Percentiles rank a stretch among this genome's conserved stretches.
phyloP scores from a whole-genome alignment of 441 rosid genomes.

The Bruguiera hainesii region DNA sequence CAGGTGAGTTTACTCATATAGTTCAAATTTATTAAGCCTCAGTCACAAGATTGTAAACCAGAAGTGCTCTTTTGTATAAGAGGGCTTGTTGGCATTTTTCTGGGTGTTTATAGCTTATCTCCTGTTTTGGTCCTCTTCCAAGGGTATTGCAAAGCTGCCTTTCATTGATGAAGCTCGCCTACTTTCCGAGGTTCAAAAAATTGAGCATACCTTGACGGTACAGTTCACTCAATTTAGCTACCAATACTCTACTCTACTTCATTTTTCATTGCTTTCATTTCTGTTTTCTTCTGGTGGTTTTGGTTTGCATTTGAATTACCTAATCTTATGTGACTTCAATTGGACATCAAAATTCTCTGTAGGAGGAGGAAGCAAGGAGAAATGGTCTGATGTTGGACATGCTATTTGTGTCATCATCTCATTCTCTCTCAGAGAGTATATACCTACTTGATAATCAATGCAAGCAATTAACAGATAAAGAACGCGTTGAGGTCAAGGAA shows the following conservation, averaged over 20 bases:
- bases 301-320: neutral
- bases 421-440: slow-evolving; percentile 70
- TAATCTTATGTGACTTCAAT: slow-evolving; percentile 2
- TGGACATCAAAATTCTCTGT: slow-evolving; percentile 18
- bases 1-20: slow-evolving; percentile 50
- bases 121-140: slow-evolving; percentile 18
- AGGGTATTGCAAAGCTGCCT: slow-evolving; percentile 94
- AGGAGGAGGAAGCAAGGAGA: slow-evolving; percentile 85
- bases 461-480: slow-evolving; percentile 44
- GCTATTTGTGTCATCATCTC: slow-evolving; percentile 73
- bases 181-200: slow-evolving; percentile 59
- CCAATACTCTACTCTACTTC: neutral
- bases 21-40: slow-evolving; percentile 14
- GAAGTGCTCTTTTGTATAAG: slow-evolving; percentile 6
- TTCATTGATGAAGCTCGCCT: slow-evolving; percentile 89
- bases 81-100: slow-evolving; percentile 8
- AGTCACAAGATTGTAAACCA: neutral
- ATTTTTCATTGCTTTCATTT: neutral
- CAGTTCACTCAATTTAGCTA: slow-evolving; percentile 17
- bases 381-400: slow-evolving; percentile 69
- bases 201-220: slow-evolving; percentile 81
- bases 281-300: neutral
- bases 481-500: slow-evolving; percentile 46
- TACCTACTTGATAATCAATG: slow-evolving; percentile 61
- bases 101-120: neutral